A percentile compares a stretch with the other conserved stretches of the same genome.
phyloP scores from a whole-genome alignment of 2,329 filamentous ascomycete species.

The Endoconidiophora polonica region DNA sequence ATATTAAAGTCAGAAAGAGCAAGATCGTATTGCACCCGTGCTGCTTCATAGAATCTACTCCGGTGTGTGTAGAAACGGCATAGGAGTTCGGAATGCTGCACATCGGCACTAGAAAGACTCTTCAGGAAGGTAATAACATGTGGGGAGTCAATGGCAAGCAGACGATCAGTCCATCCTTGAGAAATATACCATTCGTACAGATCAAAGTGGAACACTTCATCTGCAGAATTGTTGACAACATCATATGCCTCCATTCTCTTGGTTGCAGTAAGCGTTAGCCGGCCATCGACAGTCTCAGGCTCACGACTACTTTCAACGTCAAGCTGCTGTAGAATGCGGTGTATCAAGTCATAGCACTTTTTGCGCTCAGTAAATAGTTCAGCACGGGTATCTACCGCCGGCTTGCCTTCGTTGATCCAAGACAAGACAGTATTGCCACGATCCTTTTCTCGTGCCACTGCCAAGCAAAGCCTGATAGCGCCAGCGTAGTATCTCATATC shows the following conservation, averaged over 20 bases:
- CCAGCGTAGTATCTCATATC: constrained; percentile 79
- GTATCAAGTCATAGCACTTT: constrained; percentile 73
- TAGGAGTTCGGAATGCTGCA: constrained; percentile 72
- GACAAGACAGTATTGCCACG: constrained; percentile 69
- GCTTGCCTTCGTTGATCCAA: constrained; percentile 76
- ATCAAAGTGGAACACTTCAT: constrained; percentile 89
- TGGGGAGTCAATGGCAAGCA: constrained; percentile 68
- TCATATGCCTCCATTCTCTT: constrained; percentile 78
- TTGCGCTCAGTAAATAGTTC: constrained; percentile 54
- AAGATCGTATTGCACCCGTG: constrained; percentile 67
- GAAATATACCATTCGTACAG: constrained; percentile 96
- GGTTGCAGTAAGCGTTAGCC: constrained; percentile 56
- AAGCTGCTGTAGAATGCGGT: constrained; percentile 60
- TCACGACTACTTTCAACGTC: constrained; percentile 53
- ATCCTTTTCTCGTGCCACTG: constrained; percentile 70
- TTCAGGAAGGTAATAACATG: constrained; percentile 78
- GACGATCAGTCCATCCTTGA: constrained; percentile 68
- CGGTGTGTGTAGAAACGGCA: constrained; percentile 86
- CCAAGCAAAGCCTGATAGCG: constrained; percentile 72
- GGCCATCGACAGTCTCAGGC: constrained; percentile 61
- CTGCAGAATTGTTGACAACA: constrained; percentile 72
- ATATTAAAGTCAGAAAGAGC: constrained; percentile 70
- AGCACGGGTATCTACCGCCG: constrained; percentile 51
- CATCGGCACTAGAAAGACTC: constrained; percentile 53
- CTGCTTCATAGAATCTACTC: constrained; percentile 70